phyloP scores from a whole-genome alignment of 805 yeast genomes.

The Metschnikowia shivogae region DNA sequence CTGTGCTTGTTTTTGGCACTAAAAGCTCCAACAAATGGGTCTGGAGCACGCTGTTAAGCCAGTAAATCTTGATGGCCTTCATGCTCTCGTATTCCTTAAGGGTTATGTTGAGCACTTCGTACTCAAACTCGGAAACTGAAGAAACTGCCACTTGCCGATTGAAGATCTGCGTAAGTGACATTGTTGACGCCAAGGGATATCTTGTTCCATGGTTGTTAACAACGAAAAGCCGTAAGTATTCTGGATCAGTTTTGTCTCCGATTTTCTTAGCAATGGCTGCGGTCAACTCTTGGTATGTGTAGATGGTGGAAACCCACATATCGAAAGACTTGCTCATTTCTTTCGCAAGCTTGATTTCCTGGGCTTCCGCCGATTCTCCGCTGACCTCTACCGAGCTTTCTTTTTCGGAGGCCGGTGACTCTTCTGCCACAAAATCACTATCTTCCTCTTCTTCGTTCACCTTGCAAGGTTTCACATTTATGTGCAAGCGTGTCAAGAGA shows the following conservation, averaged over 20 bases:
- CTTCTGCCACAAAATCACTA: constrained; percentile 39
- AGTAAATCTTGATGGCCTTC: constrained; percentile 59
- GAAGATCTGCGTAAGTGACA: constrained; percentile 38
- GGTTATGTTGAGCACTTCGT: constrained; percentile 73
- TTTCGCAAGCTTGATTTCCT: constrained; percentile 19
- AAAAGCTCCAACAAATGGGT: constrained; percentile 65
- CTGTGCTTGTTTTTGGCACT: constrained; percentile 58
- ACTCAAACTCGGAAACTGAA: constrained; percentile 50
- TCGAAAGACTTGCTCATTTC: constrained; percentile 37
- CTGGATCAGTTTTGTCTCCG: constrained; percentile 46
- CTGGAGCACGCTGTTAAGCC: constrained; percentile 70
- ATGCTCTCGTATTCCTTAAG: constrained; percentile 74
- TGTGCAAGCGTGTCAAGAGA: constrained; percentile 56
- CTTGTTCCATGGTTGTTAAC: constrained; percentile 55
- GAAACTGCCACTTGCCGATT: constrained; percentile 42
- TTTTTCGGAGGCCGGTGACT: constrained; percentile 8
- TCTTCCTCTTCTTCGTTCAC: constrained; percentile 47
- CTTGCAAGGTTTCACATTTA: constrained; percentile 46
- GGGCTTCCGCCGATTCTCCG: constrained; percentile 14
- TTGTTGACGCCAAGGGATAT: constrained; percentile 39
- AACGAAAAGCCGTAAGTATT: constrained; percentile 61
- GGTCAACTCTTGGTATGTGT: constrained; percentile 57
- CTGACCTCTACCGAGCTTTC: constrained; percentile 14
- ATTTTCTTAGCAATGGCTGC: constrained; percentile 53
- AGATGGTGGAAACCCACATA: constrained; percentile 65